Evolutionary conservation across 148 eudicot species (phyloP), one percentile per base, ranked within the genome.

Genomic region (Rhododendron ferrugineum): DNA sequence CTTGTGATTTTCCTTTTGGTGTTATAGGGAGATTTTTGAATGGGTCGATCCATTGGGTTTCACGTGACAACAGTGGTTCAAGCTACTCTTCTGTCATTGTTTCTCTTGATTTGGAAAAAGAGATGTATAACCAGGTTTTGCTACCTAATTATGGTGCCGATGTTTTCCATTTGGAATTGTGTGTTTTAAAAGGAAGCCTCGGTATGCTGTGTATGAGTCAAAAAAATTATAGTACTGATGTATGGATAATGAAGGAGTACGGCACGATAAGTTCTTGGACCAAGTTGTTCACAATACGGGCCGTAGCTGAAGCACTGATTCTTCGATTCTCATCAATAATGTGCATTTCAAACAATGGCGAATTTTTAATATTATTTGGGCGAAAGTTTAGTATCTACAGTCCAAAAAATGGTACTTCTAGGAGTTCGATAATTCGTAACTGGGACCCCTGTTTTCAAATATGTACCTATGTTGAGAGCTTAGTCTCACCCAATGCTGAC

Each of bases 1-100:
- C 34, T 66, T 7, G 1, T 10, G 73, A 3, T 66, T 8, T 11
- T 66, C 73, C 34, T 11, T 66, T 26, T 9, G 4, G 34, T 92
- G 15, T 85, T 32, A 44, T 75, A 9, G 90, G 93, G 23, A 56
- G 82, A 34, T 84, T 75, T 78, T 87, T 86, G 2, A 88, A 84
- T 82, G 93, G 93, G 79, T 86, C 88, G 86, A 87, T 92, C 76
- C 93, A 92, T 84, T 92, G 92, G 91, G 87, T 88, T 23, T 89
- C 74, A 1, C 3, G 11, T 46, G 49, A 9, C 49, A 9, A 46
- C 2, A 7, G 49, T 46, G 2, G 11, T 64, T 64, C 72, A 64
- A 22, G 30, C 30, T 26, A n/a, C 72, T 22, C 70, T 62, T 62
- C 9, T 6, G n/a, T n/a, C 30, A 64, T 64, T 64, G 72, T 64